Conservation (phyloP, 139 green algal species). For the Closterium sp. region DNA sequence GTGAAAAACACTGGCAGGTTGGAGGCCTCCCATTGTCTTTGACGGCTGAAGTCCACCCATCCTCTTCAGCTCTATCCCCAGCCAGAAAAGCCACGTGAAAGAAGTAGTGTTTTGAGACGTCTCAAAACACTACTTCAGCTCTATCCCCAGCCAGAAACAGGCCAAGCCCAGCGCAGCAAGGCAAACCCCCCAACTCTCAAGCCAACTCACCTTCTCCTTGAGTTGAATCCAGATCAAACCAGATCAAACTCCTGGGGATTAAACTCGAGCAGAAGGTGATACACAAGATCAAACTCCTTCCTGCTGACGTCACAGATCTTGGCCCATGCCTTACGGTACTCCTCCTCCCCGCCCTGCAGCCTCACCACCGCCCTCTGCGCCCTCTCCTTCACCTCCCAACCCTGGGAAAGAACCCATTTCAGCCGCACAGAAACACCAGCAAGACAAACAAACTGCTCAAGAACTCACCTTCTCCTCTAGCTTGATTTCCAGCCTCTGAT, state of each 20-base stretch:
- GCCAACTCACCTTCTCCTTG: conserved; percentile 49
- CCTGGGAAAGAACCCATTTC: neutral
- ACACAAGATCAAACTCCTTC: conserved; percentile 87
- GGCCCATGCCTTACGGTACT: conserved; percentile 74
- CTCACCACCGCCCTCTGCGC: conserved; percentile 80
- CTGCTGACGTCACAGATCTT: conserved; percentile 90
- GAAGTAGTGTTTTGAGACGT: too few species aligned
- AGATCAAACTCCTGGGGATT: too few species aligned
- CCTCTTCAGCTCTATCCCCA: too few species aligned
- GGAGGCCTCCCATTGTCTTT: too few species aligned
- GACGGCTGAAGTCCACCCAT: too few species aligned
- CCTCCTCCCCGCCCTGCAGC: conserved; percentile 76
- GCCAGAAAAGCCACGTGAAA: too few species aligned
- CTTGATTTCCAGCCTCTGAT: conserved; percentile 76
- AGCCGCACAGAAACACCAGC: neutral
- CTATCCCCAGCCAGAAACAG: too few species aligned
- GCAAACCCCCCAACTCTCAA: too few species aligned
- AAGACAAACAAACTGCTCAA: neutral
- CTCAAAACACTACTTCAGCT: too few species aligned
- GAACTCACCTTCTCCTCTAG: conserved; percentile 57
- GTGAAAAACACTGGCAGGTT: too few species aligned
- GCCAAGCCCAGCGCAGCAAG: too few species aligned
- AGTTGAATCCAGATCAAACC: conserved; percentile 78
- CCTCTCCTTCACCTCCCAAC: conserved; percentile 84
- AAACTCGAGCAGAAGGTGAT: too few species aligned